Base-by-base conservation (phyloP, 257 asterid genomes). In the Gynochthodes officinalis region DNA sequence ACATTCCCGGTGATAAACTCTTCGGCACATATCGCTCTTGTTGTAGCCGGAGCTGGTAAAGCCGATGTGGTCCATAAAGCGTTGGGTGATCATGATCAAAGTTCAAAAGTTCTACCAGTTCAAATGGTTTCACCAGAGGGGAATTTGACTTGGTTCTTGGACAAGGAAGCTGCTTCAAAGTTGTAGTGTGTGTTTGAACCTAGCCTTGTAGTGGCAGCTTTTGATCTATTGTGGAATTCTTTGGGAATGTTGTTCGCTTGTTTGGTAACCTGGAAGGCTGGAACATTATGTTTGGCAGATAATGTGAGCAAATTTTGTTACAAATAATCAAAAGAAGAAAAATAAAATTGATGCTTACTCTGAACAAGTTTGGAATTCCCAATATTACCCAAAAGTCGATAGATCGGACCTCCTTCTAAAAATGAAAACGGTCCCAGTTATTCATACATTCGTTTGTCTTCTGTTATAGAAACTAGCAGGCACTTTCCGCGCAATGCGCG, bases 1-100 rank as follows among this genome's bases (percentile, higher is more conserved):
- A 87, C 99, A 65, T 87, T 94, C 75, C 98, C 99, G 0, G 93
- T 94, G 21, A 90, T 91, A 59, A 94, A 91, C 77, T 82, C 99
- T 2, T 87, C 99, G 1, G 88, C 93, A 1, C 75, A 88, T 62
- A 46, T 94, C 19, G 99, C 91, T 57, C 92, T 94, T 71, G 96
- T 90, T 18, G 93, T 87, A 19, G 87, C 90, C 12, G 99, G 99
- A 21, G 87, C 80, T 8, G 83, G 92, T 64, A 91, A 94, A 81
- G 98, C 97, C 19, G 77, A 69, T 70, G 90, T 83, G 2, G 90
- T 87, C 65, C 76, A 79, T 53, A 27, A 54, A 44, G 81, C 94
- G 0, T 78, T 94, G 12, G 81, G 92, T 32, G 68, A 37, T 60
- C 87, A 84, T 75, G 85, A 80, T 73, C 69, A 87, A 4, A 82